Conservation (phyloP, 2,329 filamentous ascomycete species). For the Berkeleyomyces basicola region DNA sequence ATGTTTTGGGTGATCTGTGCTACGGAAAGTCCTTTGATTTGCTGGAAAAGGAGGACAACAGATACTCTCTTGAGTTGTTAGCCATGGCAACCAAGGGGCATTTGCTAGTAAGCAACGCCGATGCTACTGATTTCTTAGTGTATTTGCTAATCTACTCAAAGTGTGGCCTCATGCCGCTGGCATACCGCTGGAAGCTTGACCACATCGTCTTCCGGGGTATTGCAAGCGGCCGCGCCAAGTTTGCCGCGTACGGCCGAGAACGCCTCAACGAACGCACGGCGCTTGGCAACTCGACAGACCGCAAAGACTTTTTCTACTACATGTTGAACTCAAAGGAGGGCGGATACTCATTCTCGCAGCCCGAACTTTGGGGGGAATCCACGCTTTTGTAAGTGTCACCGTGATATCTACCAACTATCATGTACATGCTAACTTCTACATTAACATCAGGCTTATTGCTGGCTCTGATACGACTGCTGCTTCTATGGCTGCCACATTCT, state of each 20-base stretch:
- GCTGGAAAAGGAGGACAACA: conserved; percentile 40
- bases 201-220: conserved; percentile 51
- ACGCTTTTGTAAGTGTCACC: conserved; percentile 39
- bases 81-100: conserved; percentile 52
- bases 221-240: conserved; percentile 48
- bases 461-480: conserved; percentile 59
- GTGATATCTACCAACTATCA: background rate
- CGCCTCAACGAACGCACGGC: conserved; percentile 52
- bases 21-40: conserved; percentile 47
- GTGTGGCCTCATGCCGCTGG: conserved; percentile 56
- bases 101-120: conserved; percentile 38
- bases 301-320: conserved; percentile 62
- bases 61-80: conserved; percentile 50
- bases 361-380: conserved; percentile 54
- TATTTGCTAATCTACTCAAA: conserved; percentile 18
- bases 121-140: background rate
- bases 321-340: conserved; percentile 55
- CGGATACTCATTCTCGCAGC: conserved; percentile 45
- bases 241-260: conserved; percentile 53
- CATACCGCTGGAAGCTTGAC: conserved; percentile 50
- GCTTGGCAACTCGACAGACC: conserved; percentile 42
- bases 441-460: conserved; percentile 40
- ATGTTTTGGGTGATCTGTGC: conserved; percentile 43
- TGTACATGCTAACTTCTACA: background rate
- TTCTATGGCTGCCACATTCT: conserved; percentile 44